Evolutionary conservation across 331 rosid species (phyloP).

Genomic region (Arachis monticola): DNA sequence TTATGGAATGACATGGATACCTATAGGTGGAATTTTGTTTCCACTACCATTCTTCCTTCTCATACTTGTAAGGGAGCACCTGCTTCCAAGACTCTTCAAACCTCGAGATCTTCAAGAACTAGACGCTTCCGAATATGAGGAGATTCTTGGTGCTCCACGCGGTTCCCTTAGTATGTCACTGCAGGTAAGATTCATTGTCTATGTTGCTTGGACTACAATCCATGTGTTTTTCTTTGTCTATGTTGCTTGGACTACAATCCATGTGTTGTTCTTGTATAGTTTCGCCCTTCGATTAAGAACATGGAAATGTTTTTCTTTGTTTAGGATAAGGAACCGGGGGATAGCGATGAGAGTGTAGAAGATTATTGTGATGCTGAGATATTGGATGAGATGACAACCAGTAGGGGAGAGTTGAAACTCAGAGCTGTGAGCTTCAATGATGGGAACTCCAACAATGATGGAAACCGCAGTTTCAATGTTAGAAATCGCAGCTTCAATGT

Average conservation of each 20-base stretch:
- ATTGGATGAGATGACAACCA: constrained; percentile 85
- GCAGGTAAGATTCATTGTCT: constrained; percentile 41
- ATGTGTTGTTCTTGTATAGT: constrained; percentile 1
- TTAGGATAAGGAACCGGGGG: constrained; percentile 62
- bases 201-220: not conserved
- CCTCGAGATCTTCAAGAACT: constrained; percentile 72
- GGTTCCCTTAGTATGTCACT: constrained; percentile 34
- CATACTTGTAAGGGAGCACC: constrained; percentile 58
- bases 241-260: not conserved
- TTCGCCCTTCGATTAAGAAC: constrained; percentile 5
- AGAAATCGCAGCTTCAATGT: constrained; percentile 21
- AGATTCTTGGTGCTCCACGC: constrained; percentile 55
- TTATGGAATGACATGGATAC: constrained; percentile 81
- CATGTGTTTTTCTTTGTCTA: not conserved
- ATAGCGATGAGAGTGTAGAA: constrained; percentile 42
- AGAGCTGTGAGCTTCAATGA: constrained; percentile 55
- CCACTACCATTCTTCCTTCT: constrained; percentile 87
- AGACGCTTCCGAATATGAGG: constrained; percentile 81
- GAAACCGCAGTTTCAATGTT: constrained; percentile 41
- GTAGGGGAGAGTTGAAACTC: constrained; percentile 82
- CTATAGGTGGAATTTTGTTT: constrained; percentile 79
- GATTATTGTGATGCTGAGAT: constrained; percentile 74
- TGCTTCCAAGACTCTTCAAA: constrained; percentile 67
- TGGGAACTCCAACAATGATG: constrained; percentile 21
- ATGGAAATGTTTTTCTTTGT: constrained; percentile 20